These are phyloP conservation scores for Penicillium sp. DNA, from an alignment of 2,329 filamentous ascomycete species.

Conservation along the genomic window DNA sequence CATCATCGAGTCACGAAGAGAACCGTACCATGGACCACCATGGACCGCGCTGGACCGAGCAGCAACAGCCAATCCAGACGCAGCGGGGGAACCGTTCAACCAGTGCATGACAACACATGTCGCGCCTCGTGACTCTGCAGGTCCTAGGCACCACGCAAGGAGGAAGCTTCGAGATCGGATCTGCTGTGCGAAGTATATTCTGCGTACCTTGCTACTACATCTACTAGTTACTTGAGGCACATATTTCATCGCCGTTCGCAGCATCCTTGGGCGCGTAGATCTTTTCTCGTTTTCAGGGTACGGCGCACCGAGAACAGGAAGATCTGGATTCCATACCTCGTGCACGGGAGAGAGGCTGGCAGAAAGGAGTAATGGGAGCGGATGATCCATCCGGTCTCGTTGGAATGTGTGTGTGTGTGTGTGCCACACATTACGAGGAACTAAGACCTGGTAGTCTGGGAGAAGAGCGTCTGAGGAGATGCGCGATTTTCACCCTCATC, in stretches of 20 bases:
- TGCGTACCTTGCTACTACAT: background rate
- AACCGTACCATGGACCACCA: no score
- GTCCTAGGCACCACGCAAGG: conserved; percentile 5
- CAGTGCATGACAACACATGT: background rate
- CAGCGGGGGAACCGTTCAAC: background rate
- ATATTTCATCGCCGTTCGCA: background rate
- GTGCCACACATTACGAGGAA: background rate
- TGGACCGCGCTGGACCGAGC: background rate
- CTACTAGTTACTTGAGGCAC: background rate
- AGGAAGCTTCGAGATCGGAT: conserved; percentile 4
- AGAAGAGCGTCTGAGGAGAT: background rate
- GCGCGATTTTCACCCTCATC: background rate
- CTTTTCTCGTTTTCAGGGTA: background rate
- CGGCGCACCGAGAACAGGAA: background rate
- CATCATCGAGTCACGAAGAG: background rate
- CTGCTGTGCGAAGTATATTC: background rate
- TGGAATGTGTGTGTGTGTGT: conserved; percentile 17
- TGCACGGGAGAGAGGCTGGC: background rate
- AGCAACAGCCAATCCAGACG: background rate
- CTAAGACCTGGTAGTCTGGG: background rate
- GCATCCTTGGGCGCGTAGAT: background rate
- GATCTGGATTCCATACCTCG: conserved; percentile 16
- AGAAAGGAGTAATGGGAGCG: conserved; percentile 1
- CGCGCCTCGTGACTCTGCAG: conserved; percentile 1
- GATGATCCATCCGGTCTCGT: conserved; percentile 7